Evolutionary conservation across 2,329 filamentous ascomycete genomes (phyloP).

Genomic region (Ophiostoma montium): DNA sequence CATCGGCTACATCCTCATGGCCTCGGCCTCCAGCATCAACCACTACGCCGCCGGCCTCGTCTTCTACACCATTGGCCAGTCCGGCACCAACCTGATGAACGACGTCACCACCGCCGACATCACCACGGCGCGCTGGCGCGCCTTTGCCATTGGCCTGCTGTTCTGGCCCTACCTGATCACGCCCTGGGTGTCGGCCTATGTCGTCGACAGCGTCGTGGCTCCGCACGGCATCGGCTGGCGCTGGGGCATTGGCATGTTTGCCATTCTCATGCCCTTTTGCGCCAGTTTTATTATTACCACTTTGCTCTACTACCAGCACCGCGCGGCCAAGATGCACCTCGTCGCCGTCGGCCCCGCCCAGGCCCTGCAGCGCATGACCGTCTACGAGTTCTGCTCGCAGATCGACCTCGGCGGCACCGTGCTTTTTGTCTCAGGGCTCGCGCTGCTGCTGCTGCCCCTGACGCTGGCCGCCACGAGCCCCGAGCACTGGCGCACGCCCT

Average conservation of each 20-base stretch:
- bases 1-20: slow-evolving; percentile 43
- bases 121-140: slow-evolving; percentile 37
- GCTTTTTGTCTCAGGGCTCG: slow-evolving; percentile 33
- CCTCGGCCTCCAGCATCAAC: slow-evolving; percentile 33
- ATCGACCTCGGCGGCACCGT: slow-evolving; percentile 28
- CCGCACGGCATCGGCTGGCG: slow-evolving; percentile 29
- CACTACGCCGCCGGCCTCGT: slow-evolving; percentile 38
- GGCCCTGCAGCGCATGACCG: slow-evolving; percentile 14
- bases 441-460: slow-evolving; percentile 32
- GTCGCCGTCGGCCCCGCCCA: slow-evolving; percentile 19
- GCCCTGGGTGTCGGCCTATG: slow-evolving; percentile 38
- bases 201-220: slow-evolving; percentile 23
- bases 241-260: slow-evolving; percentile 45
- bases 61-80: slow-evolving; percentile 44
- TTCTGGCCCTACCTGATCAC: slow-evolving; percentile 40
- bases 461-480: slow-evolving; percentile 28
- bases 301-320: slow-evolving; percentile 34
- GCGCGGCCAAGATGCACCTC: slow-evolving; percentile 31
- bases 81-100: slow-evolving; percentile 44
- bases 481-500: slow-evolving; percentile 28
- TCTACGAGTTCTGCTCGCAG: slow-evolving; percentile 23
- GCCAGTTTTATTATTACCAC: slow-evolving; percentile 34
- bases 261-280: slow-evolving; percentile 38
- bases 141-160: slow-evolving; percentile 32
- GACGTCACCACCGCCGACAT: slow-evolving; percentile 51